phyloP scores from a whole-genome alignment of 1,139 yeast genomes.

The Pichia sp. region DNA sequence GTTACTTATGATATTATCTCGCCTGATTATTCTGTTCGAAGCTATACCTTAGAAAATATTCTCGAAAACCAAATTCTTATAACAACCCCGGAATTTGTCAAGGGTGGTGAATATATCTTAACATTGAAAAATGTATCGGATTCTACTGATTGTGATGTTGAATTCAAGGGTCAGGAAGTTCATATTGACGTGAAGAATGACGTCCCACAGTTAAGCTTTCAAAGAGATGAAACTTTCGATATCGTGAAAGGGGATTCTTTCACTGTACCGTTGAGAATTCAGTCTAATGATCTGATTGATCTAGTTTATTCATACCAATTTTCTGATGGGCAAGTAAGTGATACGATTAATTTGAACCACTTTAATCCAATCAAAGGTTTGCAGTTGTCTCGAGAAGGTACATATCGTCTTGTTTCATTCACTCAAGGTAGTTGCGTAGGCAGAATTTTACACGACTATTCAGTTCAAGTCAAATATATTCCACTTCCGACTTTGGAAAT shows the following conservation, averaged over 20 bases:
- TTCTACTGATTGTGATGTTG: constrained; percentile 68
- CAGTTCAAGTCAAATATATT: constrained; percentile 46
- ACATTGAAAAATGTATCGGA: constrained; percentile 65
- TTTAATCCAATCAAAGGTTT: constrained; percentile 37
- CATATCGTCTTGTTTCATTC: constrained; percentile 55
- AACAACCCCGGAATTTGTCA: constrained; percentile 47
- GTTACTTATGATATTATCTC: constrained; percentile 65
- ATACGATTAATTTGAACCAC: constrained; percentile 17
- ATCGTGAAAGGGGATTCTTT: constrained; percentile 61
- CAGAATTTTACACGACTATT: constrained; percentile 36
- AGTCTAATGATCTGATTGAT: constrained; percentile 42
- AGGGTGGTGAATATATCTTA: constrained; percentile 70
- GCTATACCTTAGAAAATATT: constrained; percentile 44
- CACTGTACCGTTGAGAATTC: constrained; percentile 52
- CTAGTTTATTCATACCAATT: constrained; percentile 39
- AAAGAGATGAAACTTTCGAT: constrained; percentile 32
- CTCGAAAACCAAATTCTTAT: constrained; percentile 39
- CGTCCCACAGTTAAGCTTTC: constrained; percentile 43
- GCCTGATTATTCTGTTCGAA: constrained; percentile 42
- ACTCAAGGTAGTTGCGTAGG: constrained; percentile 72
- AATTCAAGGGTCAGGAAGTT: constrained; percentile 56
- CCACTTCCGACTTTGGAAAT: constrained; percentile 51
- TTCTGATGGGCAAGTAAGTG: constrained; percentile 28
- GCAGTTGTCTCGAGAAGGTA: constrained; percentile 54
- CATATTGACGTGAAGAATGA: constrained; percentile 61